Evolutionary conservation across 2,329 filamentous ascomycete genomes (phyloP).

Genomic region (Karstenula rhodostoma): DNA sequence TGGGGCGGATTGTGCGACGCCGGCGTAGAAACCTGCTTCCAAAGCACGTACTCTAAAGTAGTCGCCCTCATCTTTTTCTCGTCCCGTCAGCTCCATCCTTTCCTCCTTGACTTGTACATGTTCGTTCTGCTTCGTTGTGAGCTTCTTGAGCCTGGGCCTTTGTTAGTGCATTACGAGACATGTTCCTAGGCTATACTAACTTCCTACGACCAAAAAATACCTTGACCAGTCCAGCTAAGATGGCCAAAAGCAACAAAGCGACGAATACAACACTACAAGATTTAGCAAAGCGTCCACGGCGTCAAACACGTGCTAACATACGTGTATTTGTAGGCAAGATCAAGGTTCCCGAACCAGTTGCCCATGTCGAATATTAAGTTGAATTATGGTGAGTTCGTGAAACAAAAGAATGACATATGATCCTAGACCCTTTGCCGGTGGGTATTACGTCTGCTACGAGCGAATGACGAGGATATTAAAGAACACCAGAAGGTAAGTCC

Average conservation of each 20-base stretch:
- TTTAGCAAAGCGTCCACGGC: background rate
- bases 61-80: conserved; percentile 50
- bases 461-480: background rate
- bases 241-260: conserved; percentile 38
- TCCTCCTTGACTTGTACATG: conserved; percentile 42
- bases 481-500: background rate
- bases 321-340: conserved; percentile 50
- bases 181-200: conserved; percentile 30
- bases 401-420: conserved; percentile 23
- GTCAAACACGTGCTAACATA: conserved; percentile 23
- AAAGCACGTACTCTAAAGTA: conserved; percentile 52
- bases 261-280: conserved; percentile 45
- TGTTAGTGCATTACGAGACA: conserved; percentile 20
- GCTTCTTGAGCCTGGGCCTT: conserved; percentile 39
- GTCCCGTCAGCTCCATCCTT: conserved; percentile 44
- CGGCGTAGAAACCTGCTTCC: conserved; percentile 52
- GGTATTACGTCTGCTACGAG: conserved; percentile 16
- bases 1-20: conserved; percentile 50
- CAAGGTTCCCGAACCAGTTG: conserved; percentile 45
- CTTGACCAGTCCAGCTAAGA: conserved; percentile 46
- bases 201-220: conserved; percentile 46
- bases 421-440: conserved; percentile 16
- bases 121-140: conserved; percentile 34
- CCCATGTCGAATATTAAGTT: conserved; percentile 29
- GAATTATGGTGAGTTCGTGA: background rate